Conservation (phyloP, 1,284 basidiomycete species). For the Ceratobasidium theobromae region DNA sequence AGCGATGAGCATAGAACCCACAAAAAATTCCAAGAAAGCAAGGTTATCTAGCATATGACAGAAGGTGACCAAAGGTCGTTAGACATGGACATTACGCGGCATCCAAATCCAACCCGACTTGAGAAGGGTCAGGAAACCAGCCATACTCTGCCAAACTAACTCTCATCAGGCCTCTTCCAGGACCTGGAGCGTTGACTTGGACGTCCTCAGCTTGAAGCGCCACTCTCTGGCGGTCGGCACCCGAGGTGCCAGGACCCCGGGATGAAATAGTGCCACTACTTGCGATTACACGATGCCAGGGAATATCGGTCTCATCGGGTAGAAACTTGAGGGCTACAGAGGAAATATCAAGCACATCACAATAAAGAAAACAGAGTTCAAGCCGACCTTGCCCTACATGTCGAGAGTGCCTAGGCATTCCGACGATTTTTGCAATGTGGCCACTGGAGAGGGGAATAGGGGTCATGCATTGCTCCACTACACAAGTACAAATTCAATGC, state of each 20-base stretch:
- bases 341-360: neutral
- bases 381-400: conserved; percentile 80
- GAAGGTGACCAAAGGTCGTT: neutral
- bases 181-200: conserved; percentile 53
- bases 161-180: conserved; percentile 50
- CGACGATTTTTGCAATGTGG: conserved; percentile 79
- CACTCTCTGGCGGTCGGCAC: conserved; percentile 65
- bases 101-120: conserved; percentile 40
- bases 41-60: neutral
- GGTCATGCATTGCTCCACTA: neutral
- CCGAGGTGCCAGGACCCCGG: conserved; percentile 69
- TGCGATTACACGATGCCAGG: conserved; percentile 73
- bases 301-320: conserved; percentile 57
- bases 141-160: conserved; percentile 56
- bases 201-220: conserved; percentile 71
- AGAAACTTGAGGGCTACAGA: conserved; percentile 66
- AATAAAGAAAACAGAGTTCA: neutral
- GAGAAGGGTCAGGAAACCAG: conserved; percentile 58
- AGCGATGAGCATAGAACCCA: no score
- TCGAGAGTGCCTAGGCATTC: conserved; percentile 78
- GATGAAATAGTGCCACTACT: conserved; percentile 74
- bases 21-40: neutral
- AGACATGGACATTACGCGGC: neutral
- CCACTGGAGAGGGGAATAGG: conserved; percentile 48
- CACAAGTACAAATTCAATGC: neutral